These are phyloP conservation scores for Zasmidium citrigriseum DNA, from an alignment of 2,329 filamentous ascomycete species.

Conservation along the genomic window DNA sequence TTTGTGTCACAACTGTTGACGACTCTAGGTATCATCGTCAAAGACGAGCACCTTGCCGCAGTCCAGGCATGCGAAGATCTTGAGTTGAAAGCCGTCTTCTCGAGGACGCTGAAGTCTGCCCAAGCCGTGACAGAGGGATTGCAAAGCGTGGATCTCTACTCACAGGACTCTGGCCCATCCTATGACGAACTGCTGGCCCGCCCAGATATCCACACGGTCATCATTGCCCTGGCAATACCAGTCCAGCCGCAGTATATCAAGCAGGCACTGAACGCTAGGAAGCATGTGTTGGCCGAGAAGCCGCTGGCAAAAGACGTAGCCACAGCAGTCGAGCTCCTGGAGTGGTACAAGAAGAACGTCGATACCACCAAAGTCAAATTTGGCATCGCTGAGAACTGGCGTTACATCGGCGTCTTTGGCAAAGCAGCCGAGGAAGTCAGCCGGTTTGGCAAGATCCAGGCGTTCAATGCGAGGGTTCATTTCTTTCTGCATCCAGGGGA, in stretches of 20 bases:
- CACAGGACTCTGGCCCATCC: slow-evolving; percentile 54
- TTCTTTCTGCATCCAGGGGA: slow-evolving; percentile 48
- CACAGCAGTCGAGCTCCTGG: slow-evolving; percentile 50
- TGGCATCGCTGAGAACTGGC: slow-evolving; percentile 72
- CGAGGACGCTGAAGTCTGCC: slow-evolving; percentile 62
- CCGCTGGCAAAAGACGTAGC: slow-evolving; percentile 57
- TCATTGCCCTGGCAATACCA: slow-evolving; percentile 51
- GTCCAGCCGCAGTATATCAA: slow-evolving; percentile 50
- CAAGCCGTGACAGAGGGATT: slow-evolving; percentile 46
- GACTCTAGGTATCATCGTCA: slow-evolving; percentile 55
- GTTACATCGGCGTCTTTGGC: slow-evolving; percentile 60
- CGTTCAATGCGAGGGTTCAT: slow-evolving; percentile 54
- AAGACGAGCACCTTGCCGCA: slow-evolving; percentile 63
- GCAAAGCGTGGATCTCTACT: slow-evolving; percentile 56
- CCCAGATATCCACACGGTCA: slow-evolving; percentile 51
- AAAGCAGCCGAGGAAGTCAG: slow-evolving; percentile 54
- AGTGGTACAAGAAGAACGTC: slow-evolving; percentile 48
- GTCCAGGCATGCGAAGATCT: slow-evolving; percentile 55
- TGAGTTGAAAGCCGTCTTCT: slow-evolving; percentile 66
- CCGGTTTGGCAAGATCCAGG: slow-evolving; percentile 55
- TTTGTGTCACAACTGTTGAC: neutral
- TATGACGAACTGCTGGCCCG: slow-evolving; percentile 43
- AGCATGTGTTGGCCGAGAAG: slow-evolving; percentile 60
- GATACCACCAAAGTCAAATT: slow-evolving; percentile 44
- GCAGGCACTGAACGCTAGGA: slow-evolving; percentile 50